phyloP scores from a whole-genome alignment of 1,284 basidiomycete genomes.

The Mycena citricolor region DNA sequence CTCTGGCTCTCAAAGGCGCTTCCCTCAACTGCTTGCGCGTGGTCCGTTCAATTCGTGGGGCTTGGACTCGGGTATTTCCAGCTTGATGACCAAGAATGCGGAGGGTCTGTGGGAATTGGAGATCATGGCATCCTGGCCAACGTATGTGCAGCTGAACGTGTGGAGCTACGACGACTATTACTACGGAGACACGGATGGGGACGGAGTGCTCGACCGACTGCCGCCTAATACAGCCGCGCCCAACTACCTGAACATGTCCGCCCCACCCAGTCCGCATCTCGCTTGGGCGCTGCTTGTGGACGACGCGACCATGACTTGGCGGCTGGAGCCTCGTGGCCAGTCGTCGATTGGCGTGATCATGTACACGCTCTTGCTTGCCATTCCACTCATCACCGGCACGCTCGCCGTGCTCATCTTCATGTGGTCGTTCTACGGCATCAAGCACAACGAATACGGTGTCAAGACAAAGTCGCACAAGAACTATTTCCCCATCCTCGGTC shows the following conservation, averaged over 20 bases:
- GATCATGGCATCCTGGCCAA: constrained; percentile 86
- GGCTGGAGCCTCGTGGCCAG: constrained; percentile 77
- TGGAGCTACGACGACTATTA: constrained; percentile 88
- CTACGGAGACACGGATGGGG: constrained; percentile 85
- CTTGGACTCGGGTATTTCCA: constrained; percentile 76
- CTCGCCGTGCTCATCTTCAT: constrained; percentile 85
- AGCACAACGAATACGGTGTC: constrained; percentile 87
- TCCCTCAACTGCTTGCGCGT: constrained; percentile 83
- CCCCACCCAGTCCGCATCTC: constrained; percentile 76
- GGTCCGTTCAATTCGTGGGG: constrained; percentile 91
- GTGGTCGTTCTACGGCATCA: constrained; percentile 95
- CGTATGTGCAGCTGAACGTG: constrained; percentile 84
- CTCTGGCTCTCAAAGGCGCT: constrained; percentile 59
- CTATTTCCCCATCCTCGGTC: constrained; percentile 77
- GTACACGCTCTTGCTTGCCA: constrained; percentile 77
- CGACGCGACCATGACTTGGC: constrained; percentile 77
- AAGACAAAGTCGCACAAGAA: constrained; percentile 68
- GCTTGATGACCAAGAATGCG: constrained; percentile 61
- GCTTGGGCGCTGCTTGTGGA: constrained; percentile 83
- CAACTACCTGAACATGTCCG: constrained; percentile 89
- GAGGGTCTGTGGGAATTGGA: constrained; percentile 76
- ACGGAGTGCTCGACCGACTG: constrained; percentile 85
- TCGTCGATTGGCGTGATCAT: constrained; percentile 78
- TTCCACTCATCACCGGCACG: constrained; percentile 82
- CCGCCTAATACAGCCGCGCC: constrained; percentile 83